Evolutionary conservation across 345 rosid species (phyloP), one percentile per base, ranked within the genome.

Genomic region (Eucalyptus erythrocorys): DNA sequence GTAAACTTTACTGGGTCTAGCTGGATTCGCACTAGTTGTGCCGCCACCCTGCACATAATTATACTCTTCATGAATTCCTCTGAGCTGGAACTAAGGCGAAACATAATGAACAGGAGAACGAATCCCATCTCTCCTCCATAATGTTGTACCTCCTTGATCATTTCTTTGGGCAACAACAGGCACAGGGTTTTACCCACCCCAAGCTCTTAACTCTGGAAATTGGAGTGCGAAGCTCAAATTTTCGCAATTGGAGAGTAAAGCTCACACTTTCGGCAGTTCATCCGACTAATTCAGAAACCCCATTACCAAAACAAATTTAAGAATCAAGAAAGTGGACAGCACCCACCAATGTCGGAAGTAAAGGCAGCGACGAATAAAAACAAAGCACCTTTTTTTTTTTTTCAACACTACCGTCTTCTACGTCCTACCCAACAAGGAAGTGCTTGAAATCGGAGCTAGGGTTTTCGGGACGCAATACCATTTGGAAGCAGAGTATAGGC

Each of bases 11-110:
- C 94, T 1, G 97, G 97, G 92, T 98, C 99, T 87, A 94, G 97
- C 92, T 97, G 97, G 17, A 98, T 96, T 90, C 96, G 98, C 85
- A 98, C 96, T 27, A 97, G 93, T 92, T 98, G 99, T 88, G 97
- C 99, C 27, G 94, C 99, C 14, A 96, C 99, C 99, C 99, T 96
- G 93, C 66, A 86, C 64, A n/a, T 21, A 19, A 30, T 42, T 43
- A n/a, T 16, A 42, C 16, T 32, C 53, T 51, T 57, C 66, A 30
- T 14, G 57, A 37, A 85, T 48, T n/a, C 66, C 71, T 32, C 24
- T n/a, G 26, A 85, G 64, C 32, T 32, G 48, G 64, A 85, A 57
- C 43, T 53, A 8, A 53, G 47, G 34, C 1, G 9, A 85, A 19
- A n/a, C 76, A 61, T 57, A 64, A 64, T 51, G 88, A 87, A 43